Conservation (phyloP, 768 basidiomycete species). For the Mycena latifolia region DNA sequence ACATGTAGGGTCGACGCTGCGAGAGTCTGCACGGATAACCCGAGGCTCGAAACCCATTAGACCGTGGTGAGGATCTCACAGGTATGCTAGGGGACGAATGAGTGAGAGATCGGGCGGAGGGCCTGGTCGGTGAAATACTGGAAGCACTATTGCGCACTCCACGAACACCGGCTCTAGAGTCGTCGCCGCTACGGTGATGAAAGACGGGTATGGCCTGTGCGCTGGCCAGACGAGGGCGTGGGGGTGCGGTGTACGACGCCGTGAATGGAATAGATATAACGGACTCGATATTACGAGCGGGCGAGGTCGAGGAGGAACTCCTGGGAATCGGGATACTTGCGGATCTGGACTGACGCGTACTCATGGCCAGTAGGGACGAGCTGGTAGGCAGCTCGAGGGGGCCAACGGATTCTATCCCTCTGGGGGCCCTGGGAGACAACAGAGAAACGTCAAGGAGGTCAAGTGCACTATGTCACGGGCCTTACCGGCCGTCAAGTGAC, state of each 20-base stretch:
- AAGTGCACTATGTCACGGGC: conserved; percentile 16
- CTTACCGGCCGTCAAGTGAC: background rate
- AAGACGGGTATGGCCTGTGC: conserved; percentile 45
- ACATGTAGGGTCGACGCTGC: conserved; percentile 57
- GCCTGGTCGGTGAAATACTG: conserved; percentile 52
- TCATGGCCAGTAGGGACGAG: conserved; percentile 50
- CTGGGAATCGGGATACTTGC: conserved; percentile 79
- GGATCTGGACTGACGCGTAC: conserved; percentile 67
- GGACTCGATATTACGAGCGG: conserved; percentile 72
- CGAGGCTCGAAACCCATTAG: conserved; percentile 71
- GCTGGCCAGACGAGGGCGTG: conserved; percentile 54
- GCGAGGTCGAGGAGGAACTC: conserved; percentile 56
- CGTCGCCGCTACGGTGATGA: conserved; percentile 45
- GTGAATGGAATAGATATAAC: conserved; percentile 72
- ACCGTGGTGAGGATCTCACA: conserved; percentile 48
- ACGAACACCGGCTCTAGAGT: conserved; percentile 54
- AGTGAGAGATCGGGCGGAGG: conserved; percentile 60
- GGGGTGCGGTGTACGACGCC: conserved; percentile 45
- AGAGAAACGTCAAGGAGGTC: background rate
- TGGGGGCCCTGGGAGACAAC: background rate
- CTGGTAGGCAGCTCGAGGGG: background rate
- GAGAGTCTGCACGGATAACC: conserved; percentile 70
- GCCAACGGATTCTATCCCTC: background rate
- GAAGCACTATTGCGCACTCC: conserved; percentile 51
- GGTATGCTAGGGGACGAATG: conserved; percentile 45